These are phyloP conservation scores for Zizania latifolia DNA, from an alignment of 176 grass and related monocot genomes.

Conservation along the genomic window DNA sequence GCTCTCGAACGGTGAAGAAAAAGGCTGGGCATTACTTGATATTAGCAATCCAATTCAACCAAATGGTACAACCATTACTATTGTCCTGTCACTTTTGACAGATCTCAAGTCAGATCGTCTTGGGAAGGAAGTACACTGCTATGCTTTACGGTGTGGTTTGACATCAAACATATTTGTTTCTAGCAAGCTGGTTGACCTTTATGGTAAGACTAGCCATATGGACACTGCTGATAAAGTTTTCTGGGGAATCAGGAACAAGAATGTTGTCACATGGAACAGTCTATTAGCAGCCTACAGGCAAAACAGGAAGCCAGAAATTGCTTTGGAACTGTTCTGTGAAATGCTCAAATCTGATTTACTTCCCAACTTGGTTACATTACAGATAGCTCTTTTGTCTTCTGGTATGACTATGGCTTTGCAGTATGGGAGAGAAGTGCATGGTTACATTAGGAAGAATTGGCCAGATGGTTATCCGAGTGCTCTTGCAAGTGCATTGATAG, in stretches of 20 bases:
- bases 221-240: constrained; percentile 47
- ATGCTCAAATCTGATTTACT: constrained; percentile 35
- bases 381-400: constrained; percentile 54
- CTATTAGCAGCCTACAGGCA: constrained; percentile 50
- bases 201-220: constrained; percentile 51
- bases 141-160: constrained; percentile 49
- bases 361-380: constrained; percentile 46
- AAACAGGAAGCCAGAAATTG: constrained; percentile 51
- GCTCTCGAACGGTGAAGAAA: constrained; percentile 14
- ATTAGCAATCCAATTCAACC: constrained; percentile 37
- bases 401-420: constrained; percentile 43
- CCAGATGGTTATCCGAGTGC: constrained; percentile 35
- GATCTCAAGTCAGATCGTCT: constrained; percentile 49
- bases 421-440: constrained; percentile 50
- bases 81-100: constrained; percentile 45
- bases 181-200: constrained; percentile 60
- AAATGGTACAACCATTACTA: constrained; percentile 48
- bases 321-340: constrained; percentile 42
- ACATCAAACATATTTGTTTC: constrained; percentile 57
- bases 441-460: constrained; percentile 50
- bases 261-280: constrained; percentile 62
- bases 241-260: constrained; percentile 48
- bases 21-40: constrained; percentile 26
- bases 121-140: constrained; percentile 62
- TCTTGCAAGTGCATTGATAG: constrained; percentile 47